Conservation (phyloP, 1,284 basidiomycete genomes). For the Cystobasidium pallidum region DNA sequence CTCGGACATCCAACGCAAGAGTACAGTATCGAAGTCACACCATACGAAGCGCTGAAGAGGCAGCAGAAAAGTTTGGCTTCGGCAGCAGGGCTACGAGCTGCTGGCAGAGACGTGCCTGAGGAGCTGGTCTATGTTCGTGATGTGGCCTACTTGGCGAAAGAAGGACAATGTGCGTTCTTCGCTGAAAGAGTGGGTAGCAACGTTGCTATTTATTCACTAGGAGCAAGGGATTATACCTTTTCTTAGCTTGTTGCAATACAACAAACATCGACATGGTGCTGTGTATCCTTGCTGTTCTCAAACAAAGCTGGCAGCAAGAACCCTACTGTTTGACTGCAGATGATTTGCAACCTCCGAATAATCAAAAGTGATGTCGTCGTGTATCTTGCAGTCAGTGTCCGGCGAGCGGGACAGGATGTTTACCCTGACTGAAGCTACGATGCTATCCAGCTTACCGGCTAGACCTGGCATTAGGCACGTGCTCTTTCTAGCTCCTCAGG, state of each 20-base stretch:
- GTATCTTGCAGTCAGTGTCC: too few species aligned
- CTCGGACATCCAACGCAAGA: conserved; percentile 12
- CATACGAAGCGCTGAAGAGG: conserved; percentile 32
- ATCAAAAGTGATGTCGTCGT: too few species aligned
- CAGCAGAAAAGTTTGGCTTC: conserved; percentile 25
- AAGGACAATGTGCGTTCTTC: conserved; percentile 46
- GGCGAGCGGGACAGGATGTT: too few species aligned
- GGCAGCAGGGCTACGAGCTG: neutral
- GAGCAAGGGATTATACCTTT: conserved; percentile 5
- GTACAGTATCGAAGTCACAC: conserved; percentile 33
- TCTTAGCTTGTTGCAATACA: neutral
- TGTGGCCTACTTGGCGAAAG: conserved; percentile 43
- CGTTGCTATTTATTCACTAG: conserved; percentile 32
- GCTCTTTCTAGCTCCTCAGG: too few species aligned
- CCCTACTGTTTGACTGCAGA: too few species aligned
- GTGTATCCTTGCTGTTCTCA: too few species aligned
- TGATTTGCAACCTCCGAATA: too few species aligned
- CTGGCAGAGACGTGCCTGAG: conserved; percentile 1
- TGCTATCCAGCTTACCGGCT: too few species aligned
- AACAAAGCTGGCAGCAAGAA: too few species aligned
- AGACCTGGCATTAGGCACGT: too few species aligned
- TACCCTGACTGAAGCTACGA: too few species aligned
- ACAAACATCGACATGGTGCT: neutral
- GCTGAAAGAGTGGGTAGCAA: conserved; percentile 43
- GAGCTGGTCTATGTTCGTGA: conserved; percentile 42